A percentile compares a stretch with the other conserved stretches of the same genome.
These are phyloP conservation scores for Plicaturopsis crispa DNA, from an alignment of 768 basidiomycete genomes.

Conservation along the genomic window DNA sequence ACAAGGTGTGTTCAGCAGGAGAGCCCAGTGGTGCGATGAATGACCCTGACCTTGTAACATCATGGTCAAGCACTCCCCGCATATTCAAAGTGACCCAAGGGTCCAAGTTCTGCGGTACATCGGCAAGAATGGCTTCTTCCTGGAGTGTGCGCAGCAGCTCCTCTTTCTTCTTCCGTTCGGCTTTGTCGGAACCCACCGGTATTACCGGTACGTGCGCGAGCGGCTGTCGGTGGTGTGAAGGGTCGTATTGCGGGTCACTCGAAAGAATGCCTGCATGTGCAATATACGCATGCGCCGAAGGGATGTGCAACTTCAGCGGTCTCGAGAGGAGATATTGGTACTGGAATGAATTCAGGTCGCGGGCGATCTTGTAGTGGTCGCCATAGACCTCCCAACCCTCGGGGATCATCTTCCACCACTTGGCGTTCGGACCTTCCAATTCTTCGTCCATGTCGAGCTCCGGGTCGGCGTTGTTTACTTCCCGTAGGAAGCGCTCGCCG, in stretches of 20 bases:
- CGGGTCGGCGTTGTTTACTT: conserved; percentile 30
- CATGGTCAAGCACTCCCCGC: conserved; percentile 41
- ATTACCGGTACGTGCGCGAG: conserved; percentile 53
- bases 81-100: conserved; percentile 78
- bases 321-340: conserved; percentile 70
- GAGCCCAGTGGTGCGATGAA: background rate
- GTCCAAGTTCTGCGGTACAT: conserved; percentile 69
- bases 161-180: conserved; percentile 8
- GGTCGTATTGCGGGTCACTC: conserved; percentile 49
- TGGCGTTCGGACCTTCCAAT: conserved; percentile 15
- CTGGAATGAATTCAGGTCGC: conserved; percentile 49
- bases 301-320: conserved; percentile 69
- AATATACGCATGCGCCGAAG: conserved; percentile 66
- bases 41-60: conserved; percentile 34
- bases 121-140: conserved; percentile 57
- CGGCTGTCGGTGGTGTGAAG: conserved; percentile 54
- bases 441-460: conserved; percentile 16
- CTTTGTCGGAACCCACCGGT: conserved; percentile 9
- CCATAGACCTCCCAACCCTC: conserved; percentile 67
- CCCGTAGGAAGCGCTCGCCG: conserved; percentile 51
- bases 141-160: conserved; percentile 45
- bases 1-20: background rate
- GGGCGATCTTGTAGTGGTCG: conserved; percentile 74
- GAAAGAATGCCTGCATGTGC: conserved; percentile 83
- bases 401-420: conserved; percentile 49